Base-by-base conservation (phyloP, 805 yeast species). In the Candida germanica region DNA sequence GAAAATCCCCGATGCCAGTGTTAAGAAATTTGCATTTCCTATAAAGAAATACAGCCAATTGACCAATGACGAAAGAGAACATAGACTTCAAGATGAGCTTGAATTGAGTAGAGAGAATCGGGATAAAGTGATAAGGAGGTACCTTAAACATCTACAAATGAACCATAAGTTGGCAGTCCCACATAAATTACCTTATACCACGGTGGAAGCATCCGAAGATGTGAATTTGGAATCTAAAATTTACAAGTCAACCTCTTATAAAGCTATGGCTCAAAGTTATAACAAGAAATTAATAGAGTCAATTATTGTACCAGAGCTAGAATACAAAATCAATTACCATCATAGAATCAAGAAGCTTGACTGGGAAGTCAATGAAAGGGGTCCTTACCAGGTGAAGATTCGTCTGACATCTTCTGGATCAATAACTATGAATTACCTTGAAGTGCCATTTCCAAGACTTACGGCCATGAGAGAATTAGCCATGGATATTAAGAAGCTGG, bases 381-480 rank as follows among this genome's bases (percentile, higher is more conserved):
- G 73, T 4, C 72, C 73, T 2, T 53, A 32, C 21, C 47, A 53
- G 29, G 68, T 65, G 5, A 55, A 54, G 28, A 48, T 64, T 8
- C 36, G 50, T 9, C 27, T 39, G n/a, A 59, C 64, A 5, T 45
- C 47, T 32, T 59, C 71, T 1, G 71, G 69, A 0, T 47, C 58
- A 3, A 43, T 54, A 31, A 47, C 50, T 2, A 51, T 62, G 5
- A 60, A 62, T 5, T 63, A 42, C 39, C 26, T 64, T 12, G 40
- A 46, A 29, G 34, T 51, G 16, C 70, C 71, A 8, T 44, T 41
- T 17, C 47, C 49, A 19, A 22, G 38, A 16, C 39, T 40, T n/a
- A 23, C 29, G 10, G 39, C 37, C 5, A 42, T 56, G 48, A 50
- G 47, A 35, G 39, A 46, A 13, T 39, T 66, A 2, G 67, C 66